phyloP scores from a whole-genome alignment of 2,329 filamentous ascomycete genomes.

The Aspergillus ochraceoroseus region DNA sequence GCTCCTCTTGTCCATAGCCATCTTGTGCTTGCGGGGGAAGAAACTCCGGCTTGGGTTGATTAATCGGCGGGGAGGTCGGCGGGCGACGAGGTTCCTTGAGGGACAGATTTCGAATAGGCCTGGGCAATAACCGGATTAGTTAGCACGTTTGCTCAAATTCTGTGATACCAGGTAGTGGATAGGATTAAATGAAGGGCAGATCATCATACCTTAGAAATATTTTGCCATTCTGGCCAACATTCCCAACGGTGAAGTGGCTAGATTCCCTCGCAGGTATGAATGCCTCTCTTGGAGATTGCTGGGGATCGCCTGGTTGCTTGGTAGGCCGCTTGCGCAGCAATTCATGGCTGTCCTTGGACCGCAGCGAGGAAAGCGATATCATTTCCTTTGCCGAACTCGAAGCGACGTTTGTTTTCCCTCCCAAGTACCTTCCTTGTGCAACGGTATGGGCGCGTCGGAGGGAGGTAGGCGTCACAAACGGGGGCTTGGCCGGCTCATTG shows the following conservation, averaged over 20 bases:
- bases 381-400: slow-evolving; percentile 33
- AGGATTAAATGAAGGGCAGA: slow-evolving; percentile 9
- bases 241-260: slow-evolving; percentile 71
- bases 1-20: slow-evolving; percentile 27
- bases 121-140: slow-evolving; percentile 17
- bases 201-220: slow-evolving; percentile 68
- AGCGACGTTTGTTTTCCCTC: slow-evolving; percentile 28
- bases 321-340: slow-evolving; percentile 39
- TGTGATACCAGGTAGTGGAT: slow-evolving; percentile 15
- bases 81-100: slow-evolving; percentile 32
- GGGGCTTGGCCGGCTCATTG: slow-evolving; percentile 18
- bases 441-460: slow-evolving; percentile 40
- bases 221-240: slow-evolving; percentile 76
- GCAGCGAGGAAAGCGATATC: slow-evolving; percentile 35
- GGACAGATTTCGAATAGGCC: slow-evolving; percentile 36
- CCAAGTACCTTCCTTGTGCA: slow-evolving; percentile 31
- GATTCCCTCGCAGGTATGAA: slow-evolving; percentile 60
- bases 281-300: slow-evolving; percentile 52
- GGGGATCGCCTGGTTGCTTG: slow-evolving; percentile 45
- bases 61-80: slow-evolving; percentile 46
- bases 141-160: slow-evolving; percentile 14
- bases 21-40: slow-evolving; percentile 38
- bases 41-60: slow-evolving; percentile 56
- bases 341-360: slow-evolving; percentile 52
- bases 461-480: slow-evolving; percentile 24